These are phyloP conservation scores for Coniella lustricola DNA, from an alignment of 2,329 filamentous ascomycete genomes.

Conservation along the genomic window DNA sequence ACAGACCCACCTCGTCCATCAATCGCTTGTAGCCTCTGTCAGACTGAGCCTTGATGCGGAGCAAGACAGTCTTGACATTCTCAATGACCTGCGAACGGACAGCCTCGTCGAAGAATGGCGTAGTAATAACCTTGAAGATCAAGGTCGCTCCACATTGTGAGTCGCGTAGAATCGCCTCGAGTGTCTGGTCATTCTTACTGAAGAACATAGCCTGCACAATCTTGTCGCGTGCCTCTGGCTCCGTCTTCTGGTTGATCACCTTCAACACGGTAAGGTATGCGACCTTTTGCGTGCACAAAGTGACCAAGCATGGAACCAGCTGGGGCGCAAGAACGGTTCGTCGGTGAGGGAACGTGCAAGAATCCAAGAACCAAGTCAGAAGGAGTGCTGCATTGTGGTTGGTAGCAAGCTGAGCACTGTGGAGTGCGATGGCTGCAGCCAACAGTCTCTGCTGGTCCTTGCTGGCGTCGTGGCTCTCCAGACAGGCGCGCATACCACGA, in stretches of 20 bases:
- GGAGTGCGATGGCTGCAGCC: constrained; percentile 87
- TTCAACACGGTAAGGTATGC: constrained; percentile 95
- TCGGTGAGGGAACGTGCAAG: constrained; percentile 88
- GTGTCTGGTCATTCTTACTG: constrained; percentile 72
- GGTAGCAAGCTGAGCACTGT: constrained; percentile 92
- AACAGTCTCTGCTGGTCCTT: constrained; percentile 95
- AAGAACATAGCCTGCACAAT: constrained; percentile 92
- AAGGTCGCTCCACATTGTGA: constrained; percentile 88
- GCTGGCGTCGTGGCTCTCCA: constrained; percentile 91
- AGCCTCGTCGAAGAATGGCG: constrained; percentile 90
- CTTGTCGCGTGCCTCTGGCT: constrained; percentile 83
- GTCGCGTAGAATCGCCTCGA: constrained; percentile 87
- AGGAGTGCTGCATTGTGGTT: constrained; percentile 93
- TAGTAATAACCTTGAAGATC: constrained; percentile 98
- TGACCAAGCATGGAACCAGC: constrained; percentile 85
- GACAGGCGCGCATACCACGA: constrained; percentile 89
- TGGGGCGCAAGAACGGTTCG: constrained; percentile 87
- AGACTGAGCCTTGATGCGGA: constrained; percentile 87
- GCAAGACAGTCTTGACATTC: constrained; percentile 81
- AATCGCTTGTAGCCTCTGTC: constrained; percentile 95
- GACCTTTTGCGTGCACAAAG: constrained; percentile 97
- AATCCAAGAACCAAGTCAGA: constrained; percentile 96
- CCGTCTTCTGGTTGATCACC: constrained; percentile 95
- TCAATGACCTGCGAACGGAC: constrained; percentile 85
- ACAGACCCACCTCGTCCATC: constrained; percentile 96